Percentiles rank a stretch among this genome's conserved stretches.
Evolutionary conservation across 2,329 filamentous ascomycete genomes (phyloP).

Genomic region (Berkeleyomyces rouxiae): DNA sequence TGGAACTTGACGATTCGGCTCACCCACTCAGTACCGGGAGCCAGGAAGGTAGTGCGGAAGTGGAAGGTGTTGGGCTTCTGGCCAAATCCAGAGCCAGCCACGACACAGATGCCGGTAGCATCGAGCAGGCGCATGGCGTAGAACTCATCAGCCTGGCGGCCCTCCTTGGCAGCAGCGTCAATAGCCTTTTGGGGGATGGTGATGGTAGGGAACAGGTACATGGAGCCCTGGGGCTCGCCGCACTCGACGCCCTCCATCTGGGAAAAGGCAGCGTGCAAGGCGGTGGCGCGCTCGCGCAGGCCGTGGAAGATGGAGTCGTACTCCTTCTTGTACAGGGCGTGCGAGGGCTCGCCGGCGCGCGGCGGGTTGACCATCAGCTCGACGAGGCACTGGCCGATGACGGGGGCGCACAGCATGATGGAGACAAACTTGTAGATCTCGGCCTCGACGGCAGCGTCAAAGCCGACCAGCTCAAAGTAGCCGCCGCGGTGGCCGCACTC

Average conservation of each 20-base stretch:
- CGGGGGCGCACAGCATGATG: constrained; percentile 90
- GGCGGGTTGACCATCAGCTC: constrained; percentile 98
- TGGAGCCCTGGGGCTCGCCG: constrained; percentile 76
- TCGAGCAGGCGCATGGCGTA: constrained; percentile 86
- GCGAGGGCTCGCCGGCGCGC: constrained; percentile 63
- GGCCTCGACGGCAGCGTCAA: constrained; percentile 67
- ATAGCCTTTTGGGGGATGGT: constrained; percentile 58
- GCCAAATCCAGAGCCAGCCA: constrained; percentile 83
- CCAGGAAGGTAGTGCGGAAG: constrained; percentile 92
- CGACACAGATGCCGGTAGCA: constrained; percentile 84
- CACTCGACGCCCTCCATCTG: constrained; percentile 94
- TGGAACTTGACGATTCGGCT: constrained; percentile 80
- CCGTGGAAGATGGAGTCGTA: constrained; percentile 69
- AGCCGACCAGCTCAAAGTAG: constrained; percentile 91
- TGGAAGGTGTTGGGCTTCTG: constrained; percentile 84
- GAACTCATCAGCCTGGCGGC: constrained; percentile 71
- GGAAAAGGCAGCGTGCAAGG: constrained; percentile 77
- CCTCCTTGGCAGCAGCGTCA: constrained; percentile 57
- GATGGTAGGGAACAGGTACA: constrained; percentile 98
- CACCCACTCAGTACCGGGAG: constrained; percentile 91
- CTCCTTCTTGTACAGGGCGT: constrained; percentile 68
- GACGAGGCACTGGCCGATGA: constrained; percentile 88
- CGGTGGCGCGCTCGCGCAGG: constrained; percentile 61
- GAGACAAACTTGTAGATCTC: constrained; percentile 98
- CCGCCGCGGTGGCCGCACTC: constrained; percentile 96